phyloP scores from a whole-genome alignment of 2,329 filamentous ascomycete species.

The Cordyceps pruinosa region DNA sequence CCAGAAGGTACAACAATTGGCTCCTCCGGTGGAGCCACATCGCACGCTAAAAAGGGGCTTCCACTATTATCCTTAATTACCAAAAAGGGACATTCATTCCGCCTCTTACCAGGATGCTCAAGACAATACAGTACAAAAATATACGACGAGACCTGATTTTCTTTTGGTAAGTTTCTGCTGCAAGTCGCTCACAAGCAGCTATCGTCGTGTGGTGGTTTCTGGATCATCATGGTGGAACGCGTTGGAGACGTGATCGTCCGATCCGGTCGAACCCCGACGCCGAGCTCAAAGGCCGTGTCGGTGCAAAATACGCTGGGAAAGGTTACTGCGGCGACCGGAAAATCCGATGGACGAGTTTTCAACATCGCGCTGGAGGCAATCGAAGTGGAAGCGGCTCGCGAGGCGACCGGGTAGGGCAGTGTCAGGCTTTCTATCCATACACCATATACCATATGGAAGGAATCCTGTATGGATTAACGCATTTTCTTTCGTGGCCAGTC shows the following conservation, averaged over 20 bases:
- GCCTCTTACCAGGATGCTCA: too few relatives aligned
- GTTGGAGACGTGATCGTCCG: not conserved
- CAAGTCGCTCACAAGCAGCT: not conserved
- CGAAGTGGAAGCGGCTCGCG: not conserved
- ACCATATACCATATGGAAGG: too few relatives aligned
- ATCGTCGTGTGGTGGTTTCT: not conserved
- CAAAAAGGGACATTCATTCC: too few relatives aligned
- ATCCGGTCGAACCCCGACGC: not conserved
- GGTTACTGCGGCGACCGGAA: not conserved
- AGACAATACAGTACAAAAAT: too few relatives aligned
- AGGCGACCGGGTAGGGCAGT: not conserved
- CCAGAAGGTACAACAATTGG: too few relatives aligned
- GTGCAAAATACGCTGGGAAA: not conserved
- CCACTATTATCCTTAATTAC: too few relatives aligned
- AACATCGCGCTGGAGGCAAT: not conserved
- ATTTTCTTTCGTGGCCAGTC: too few relatives aligned
- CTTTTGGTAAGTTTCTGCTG: not conserved
- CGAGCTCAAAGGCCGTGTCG: not conserved
- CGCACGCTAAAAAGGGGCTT: too few relatives aligned
- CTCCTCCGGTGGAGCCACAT: too few relatives aligned
- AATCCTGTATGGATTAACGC: too few relatives aligned
- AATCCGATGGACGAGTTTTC: not conserved
- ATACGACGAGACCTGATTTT: not conserved
- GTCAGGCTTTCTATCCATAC: too few relatives aligned
- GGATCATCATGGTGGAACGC: not conserved